Evolutionary conservation across 495 filamentous ascomycete species (phyloP), one percentile per base, ranked within the genome.

Genomic region (Aspergillus ostianus): DNA sequence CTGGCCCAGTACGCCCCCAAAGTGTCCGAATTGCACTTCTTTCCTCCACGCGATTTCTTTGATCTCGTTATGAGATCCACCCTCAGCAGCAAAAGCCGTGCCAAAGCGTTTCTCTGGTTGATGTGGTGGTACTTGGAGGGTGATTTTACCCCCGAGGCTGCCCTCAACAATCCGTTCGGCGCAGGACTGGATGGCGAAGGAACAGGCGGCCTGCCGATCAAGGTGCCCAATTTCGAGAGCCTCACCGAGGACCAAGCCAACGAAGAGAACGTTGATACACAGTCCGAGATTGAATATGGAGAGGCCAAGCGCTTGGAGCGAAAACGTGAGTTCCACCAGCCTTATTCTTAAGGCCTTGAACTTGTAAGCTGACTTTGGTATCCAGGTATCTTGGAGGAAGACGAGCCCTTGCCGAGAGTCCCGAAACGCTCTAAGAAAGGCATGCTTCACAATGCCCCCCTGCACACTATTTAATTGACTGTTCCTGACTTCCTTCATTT

Each of bases 51-150:
- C 59, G 94, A 98, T 73, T 98, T 98, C 73, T 96, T 96, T 69
- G 94, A 98, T 65, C 83, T 98, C 4, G 88, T 98, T 61, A 97
- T 97, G 92, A 84, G 91, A 64, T 85, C 85, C 3, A 89, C 88
- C 20, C 80, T 92, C 26, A 93, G 89, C 55, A 97, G 93, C 69
- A 76, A 80, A 66, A 93, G 88, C 66, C 84, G 94, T 57, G 94
- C 95, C 0, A 88, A 76, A 54, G 93, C 93, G 2, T 98, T 98
- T 68, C 75, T 98, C 17, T 98, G 94, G 94, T 72, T 98, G 60
- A 97, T 98, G 87, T 98, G 94, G 94, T 96, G 91, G 80, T 98
- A 98, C 72, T 80, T 98, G n/a, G 95, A 98, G 74, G 93, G 93
- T 53, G 90, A 98, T 69, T 97, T 96, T 67, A 87, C 87, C 5